Base-by-base conservation (phyloP, 495 filamentous ascomycete species). In the Pyronema omphalodes region DNA sequence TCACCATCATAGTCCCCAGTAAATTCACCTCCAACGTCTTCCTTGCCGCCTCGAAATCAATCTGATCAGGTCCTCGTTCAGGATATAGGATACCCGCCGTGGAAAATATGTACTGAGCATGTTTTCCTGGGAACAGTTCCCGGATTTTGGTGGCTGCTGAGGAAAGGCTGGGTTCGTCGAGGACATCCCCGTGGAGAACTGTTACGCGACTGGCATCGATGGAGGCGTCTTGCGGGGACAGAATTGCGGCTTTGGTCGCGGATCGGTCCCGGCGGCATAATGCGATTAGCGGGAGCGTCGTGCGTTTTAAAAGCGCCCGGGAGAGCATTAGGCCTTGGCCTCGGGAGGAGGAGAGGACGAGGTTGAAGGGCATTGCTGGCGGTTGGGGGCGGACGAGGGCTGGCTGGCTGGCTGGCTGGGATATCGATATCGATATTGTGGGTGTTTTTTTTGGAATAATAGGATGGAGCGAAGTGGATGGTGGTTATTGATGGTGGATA, bases 281-380 rank as follows among this genome's bases (percentile, higher is more conserved):
- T 23, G 82, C 83, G 9, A 89, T 71, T 33, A 91, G 71, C 3
- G 84, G 84, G 9, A 82, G 67, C 6, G 69, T 67, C 7, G 84
- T 86, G 14, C 71, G 76, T 49, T 69, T 67, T 11, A 91, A 73
- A 9, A 93, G 70, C 37, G 79, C 74, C 4, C 79, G 75, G 5
- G 81, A 77, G 12, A 93, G 69, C 23, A 81, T 77, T 57, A 84
- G 73, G 15, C 83, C 85, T 57, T 91, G 77, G 11, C 86, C 86
- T 18, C 83, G 72, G 9, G 81, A 86, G 9, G 84, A 76, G 0
- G 86, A 86, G 15, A 77, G 74, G 19, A 81, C 67, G 3, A 80
- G 61, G 18, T 57, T 62, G 52, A 62, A 60, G 7, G 59, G 52
- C 58, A 61, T 61, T 61, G 37, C 7, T 53, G n/a, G 37, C 1